Evolutionary conservation across 441 rosid genomes (phyloP).

Genomic region (Bruguiera hainesii): DNA sequence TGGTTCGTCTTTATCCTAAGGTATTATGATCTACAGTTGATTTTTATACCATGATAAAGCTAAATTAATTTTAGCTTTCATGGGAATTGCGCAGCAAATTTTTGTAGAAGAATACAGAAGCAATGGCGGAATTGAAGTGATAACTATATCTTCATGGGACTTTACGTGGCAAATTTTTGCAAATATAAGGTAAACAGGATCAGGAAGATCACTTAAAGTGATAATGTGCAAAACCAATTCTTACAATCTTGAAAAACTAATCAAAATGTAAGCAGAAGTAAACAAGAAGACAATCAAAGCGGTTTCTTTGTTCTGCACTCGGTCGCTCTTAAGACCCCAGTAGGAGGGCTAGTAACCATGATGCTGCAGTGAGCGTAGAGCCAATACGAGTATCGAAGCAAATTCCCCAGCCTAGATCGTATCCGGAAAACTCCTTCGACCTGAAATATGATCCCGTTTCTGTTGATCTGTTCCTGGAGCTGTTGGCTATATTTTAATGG

Average conservation of each 20-base stretch:
- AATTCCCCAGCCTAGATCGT: conserved; percentile 53
- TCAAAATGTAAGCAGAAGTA: not conserved
- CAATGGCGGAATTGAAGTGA: too few relatives aligned
- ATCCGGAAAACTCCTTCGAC: conserved; percentile 63
- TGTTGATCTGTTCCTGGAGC: conserved; percentile 46
- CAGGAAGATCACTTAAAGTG: not conserved
- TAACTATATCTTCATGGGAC: too few relatives aligned
- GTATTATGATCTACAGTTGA: too few relatives aligned
- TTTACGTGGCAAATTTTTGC: too few relatives aligned
- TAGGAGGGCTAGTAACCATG: conserved; percentile 56
- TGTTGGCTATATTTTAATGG: conserved; percentile 33
- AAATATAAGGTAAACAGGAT: not conserved
- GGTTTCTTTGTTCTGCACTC: conserved; percentile 46
- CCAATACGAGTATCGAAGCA: conserved; percentile 63
- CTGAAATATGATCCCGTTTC: conserved; percentile 41
- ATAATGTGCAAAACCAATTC: conserved; percentile 9
- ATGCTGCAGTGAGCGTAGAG: conserved; percentile 53
- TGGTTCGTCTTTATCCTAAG: too few relatives aligned
- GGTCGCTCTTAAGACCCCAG: conserved; percentile 50
- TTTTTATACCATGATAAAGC: too few relatives aligned
- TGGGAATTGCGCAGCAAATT: too few relatives aligned
- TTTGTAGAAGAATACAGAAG: too few relatives aligned
- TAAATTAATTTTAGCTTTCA: too few relatives aligned
- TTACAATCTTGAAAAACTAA: not conserved
- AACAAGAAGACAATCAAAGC: not conserved